Conservation (phyloP, 345 rosid genomes). For the Salix dunnii region DNA sequence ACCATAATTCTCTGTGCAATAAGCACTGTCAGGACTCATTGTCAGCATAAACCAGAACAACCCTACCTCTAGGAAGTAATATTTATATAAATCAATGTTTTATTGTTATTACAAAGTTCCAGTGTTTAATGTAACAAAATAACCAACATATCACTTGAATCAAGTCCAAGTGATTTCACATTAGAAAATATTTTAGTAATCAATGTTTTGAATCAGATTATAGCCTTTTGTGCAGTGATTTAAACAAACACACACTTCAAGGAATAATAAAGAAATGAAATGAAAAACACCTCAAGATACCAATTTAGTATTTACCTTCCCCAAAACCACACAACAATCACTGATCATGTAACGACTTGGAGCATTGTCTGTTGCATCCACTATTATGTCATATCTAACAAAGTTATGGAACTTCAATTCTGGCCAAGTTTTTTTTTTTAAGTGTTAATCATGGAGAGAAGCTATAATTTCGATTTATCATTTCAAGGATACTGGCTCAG, state of each 20-base stretch:
- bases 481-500: conserved; percentile 76
- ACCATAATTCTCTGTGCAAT: no score
- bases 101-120: neutral
- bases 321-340: conserved; percentile 89
- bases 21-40: neutral
- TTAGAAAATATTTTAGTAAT: neutral
- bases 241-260: neutral
- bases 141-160: neutral
- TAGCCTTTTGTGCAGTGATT: neutral
- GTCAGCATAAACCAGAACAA: neutral
- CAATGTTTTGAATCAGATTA: neutral
- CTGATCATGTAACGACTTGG: conserved; percentile 97
- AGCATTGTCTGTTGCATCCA: conserved; percentile 94
- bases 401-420: conserved; percentile 31
- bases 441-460: neutral
- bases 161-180: neutral
- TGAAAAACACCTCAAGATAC: neutral
- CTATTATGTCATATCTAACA: conserved; percentile 71
- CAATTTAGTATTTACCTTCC: conserved; percentile 56
- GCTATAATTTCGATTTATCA: neutral
- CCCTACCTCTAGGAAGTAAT: neutral
- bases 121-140: neutral
- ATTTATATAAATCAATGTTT: neutral
- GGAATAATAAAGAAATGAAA: no score
- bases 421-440: neutral